phyloP scores from a whole-genome alignment of 78 protist genomes.

The Capsaspora owczarzaki region DNA sequence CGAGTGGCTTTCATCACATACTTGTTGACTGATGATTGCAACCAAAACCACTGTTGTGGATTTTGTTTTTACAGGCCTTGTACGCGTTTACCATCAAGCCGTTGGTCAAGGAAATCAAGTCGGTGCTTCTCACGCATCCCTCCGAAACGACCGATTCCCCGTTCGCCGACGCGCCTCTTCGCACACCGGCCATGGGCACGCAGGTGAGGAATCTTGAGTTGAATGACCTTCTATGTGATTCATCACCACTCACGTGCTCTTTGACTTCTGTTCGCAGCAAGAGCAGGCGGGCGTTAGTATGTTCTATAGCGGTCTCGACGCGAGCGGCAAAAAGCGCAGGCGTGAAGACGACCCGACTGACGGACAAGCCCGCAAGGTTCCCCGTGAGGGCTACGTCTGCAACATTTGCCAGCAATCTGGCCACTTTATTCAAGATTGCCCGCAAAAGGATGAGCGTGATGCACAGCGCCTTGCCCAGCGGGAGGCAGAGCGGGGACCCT shows the following conservation, averaged over 20 bases:
- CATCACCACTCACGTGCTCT: background rate
- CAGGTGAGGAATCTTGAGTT: background rate
- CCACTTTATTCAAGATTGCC: constrained; percentile 12
- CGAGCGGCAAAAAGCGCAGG: background rate
- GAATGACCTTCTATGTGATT: background rate
- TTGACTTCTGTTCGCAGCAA: background rate
- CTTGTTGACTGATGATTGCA: background rate
- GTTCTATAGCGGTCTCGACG: background rate
- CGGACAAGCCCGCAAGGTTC: no score
- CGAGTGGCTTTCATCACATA: background rate
- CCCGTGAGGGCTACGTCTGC: background rate
- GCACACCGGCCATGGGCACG: background rate
- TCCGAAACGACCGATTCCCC: background rate
- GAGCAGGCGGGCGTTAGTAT: background rate
- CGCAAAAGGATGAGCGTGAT: background rate
- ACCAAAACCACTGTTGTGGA: background rate
- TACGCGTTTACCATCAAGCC: constrained; percentile 10
- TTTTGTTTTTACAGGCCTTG: background rate
- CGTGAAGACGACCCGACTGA: background rate
- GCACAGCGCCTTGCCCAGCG: background rate
- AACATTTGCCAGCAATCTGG: constrained; percentile 6
- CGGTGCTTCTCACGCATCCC: background rate
- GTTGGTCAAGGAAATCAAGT: background rate
- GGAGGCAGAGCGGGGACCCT: background rate
- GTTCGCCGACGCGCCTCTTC: background rate